phyloP scores from a whole-genome alignment of 2,329 filamentous ascomycete genomes.

The Harringtonia aguacate region DNA sequence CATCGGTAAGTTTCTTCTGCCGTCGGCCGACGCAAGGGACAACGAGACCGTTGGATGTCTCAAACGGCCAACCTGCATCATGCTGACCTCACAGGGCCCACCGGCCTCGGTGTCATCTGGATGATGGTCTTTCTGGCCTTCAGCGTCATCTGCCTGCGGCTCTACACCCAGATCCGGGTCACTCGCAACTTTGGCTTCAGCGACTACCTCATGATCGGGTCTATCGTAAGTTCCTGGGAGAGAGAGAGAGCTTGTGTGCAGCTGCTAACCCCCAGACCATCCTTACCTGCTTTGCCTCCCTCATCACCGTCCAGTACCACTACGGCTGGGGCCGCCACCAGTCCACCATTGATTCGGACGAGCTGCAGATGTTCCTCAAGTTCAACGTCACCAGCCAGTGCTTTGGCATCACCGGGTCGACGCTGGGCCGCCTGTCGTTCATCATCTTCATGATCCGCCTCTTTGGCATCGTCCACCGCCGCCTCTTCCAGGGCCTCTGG shows the following conservation, averaged over 20 bases:
- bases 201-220: slow-evolving; percentile 1
- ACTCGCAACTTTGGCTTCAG: background rate
- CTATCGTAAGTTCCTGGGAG: background rate
- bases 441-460: slow-evolving; percentile 1
- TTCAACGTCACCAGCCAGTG: slow-evolving; percentile 1
- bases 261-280: background rate
- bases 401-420: slow-evolving; percentile 2
- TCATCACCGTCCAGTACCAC: slow-evolving; percentile 1
- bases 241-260: background rate
- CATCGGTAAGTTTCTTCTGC: too few relatives aligned
- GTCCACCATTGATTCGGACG: background rate
- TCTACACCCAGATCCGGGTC: slow-evolving; percentile 1
- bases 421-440: slow-evolving; percentile 2
- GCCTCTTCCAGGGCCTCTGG: background rate
- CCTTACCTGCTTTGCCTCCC: background rate
- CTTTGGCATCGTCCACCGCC: background rate
- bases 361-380: background rate
- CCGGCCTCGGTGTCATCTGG: slow-evolving; percentile 3
- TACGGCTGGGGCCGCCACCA: slow-evolving; percentile 3
- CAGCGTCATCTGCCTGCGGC: background rate
- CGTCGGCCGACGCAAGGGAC: too few relatives aligned
- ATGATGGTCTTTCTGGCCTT: background rate
- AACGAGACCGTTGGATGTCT: too few relatives aligned
- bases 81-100: background rate
- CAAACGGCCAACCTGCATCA: too few relatives aligned